A percentile compares a stretch with the other conserved stretches of the same genome.
These are phyloP conservation scores for Aurinia saxatilis DNA, from an alignment of 345 rosid species.

Conservation along the genomic window DNA sequence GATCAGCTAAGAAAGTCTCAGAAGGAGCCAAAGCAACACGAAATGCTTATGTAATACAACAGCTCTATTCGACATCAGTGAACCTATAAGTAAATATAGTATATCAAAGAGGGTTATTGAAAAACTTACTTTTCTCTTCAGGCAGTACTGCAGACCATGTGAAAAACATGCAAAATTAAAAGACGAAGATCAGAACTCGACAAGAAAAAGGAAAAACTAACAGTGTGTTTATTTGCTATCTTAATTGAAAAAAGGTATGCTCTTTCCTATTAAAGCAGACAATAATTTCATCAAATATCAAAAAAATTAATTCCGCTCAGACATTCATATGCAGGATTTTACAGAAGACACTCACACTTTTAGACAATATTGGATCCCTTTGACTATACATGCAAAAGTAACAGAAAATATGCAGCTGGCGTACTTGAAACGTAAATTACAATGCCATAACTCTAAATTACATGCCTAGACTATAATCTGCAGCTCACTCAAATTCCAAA, in stretches of 20 bases:
- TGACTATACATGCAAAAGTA: background rate
- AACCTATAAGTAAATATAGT: background rate
- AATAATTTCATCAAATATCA: background rate
- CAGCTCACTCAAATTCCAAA: background rate
- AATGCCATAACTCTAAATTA: background rate
- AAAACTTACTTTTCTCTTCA: slow-evolving; percentile 78
- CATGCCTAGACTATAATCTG: background rate
- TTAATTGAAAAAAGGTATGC: slow-evolving; percentile 1
- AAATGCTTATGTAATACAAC: background rate
- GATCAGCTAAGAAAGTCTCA: background rate
- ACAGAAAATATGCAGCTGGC: background rate
- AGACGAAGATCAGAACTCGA: slow-evolving; percentile 21
- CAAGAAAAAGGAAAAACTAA: background rate
- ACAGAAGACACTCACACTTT: background rate
- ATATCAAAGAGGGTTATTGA: slow-evolving; percentile 1
- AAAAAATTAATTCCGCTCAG: background rate
- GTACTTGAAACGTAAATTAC: background rate
- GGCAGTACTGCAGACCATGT: slow-evolving; percentile 69
- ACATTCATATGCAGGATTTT: background rate
- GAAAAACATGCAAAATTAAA: slow-evolving; percentile 35
- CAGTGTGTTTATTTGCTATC: background rate
- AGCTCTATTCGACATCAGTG: background rate
- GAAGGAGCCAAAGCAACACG: background rate
- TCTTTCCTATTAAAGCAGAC: background rate
- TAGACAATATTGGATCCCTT: background rate